Evolutionary conservation across 192 early-diverging fungal genomes (phyloP), one percentile per base, ranked within the genome.

Genomic region (Entomortierella lignicola): DNA sequence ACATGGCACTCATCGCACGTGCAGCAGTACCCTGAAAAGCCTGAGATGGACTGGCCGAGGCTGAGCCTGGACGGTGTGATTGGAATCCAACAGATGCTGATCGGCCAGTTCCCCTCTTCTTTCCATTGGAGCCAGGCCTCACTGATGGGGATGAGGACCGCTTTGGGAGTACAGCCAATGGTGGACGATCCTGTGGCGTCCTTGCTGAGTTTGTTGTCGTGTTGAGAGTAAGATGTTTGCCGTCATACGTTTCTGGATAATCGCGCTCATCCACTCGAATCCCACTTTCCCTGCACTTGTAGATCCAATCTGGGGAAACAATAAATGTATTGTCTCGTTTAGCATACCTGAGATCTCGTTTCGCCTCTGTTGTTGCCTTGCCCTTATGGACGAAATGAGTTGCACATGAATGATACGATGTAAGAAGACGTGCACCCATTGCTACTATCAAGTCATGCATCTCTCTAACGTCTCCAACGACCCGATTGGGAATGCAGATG

Each of bases 1-100:
- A 77, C 59, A 68, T 67, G 30, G 60, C 64, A 27, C 72, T 77
- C 25, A 44, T 51, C 4, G 50, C 66, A 0, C 64, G 65, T n/a
- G 72, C 72, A 2, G 72, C 58, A 7, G 72, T 77, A 8, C 72
- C 72, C 60, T 77, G 72, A 26, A 77, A 67, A 5, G 65, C 42
- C n/a, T 68, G 72, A 2, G 55, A 66, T 48, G 70, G 60, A 25
- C 58, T 62, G 18, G 34, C 17, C n/a, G 17, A 37, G 17, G 20
- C 62, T 30, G 61, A 6, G 21, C 61, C 61, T n/a, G 60, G 11
- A 29, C 60, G 43, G 7, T 61, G 47, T 8, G 15, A 48, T 52
- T 63, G 61, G 18, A 32, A 56, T 44, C 56, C 57, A 4, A 48
- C 42, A 25, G 57, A 53, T 44, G 66, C 43, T 13, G 66, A 26